Base-by-base conservation (phyloP, 2,329 filamentous ascomycete genomes). In the Penicillium sp. region DNA sequence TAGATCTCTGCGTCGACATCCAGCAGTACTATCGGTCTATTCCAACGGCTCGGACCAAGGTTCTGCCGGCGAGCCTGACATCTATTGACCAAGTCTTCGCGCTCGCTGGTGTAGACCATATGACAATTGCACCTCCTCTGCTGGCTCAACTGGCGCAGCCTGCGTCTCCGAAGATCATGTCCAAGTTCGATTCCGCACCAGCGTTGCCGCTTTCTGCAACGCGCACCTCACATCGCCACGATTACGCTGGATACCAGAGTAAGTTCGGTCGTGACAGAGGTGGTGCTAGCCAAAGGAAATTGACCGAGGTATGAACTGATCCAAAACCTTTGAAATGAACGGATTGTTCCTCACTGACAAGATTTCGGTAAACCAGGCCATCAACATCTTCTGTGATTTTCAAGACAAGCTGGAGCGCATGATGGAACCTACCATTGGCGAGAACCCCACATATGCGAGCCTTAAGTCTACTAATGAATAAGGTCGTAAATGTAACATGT, bases 311-410 rank as follows among this genome's bases (percentile, higher is more conserved):
- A 66, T 61, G 71, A 68, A 36, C 16, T 7, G n/a, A 31, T 18
- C 22, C 4, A 22, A 22, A 6, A 7, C 1, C 10, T n/a, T 6
- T 43, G 6, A 24, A 56, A 31, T 7, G 18, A 39, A 52, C n/a
- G 6, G 31, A 9, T 14, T 41, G 39, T 39, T 18, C 24, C 52
- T 57, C 14, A 60, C 36, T 6, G 3, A 16, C 22, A 44, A 27
- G 2, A 31, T 31, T 31, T 31, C 37, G 19, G 22, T 53, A 31
- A 27, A 31, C 3, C 31, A 71, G 68, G 84, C 84, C 9, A 81
- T 87, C 50, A 84, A 85, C 63, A 85, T 84, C 55, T 86, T 87
- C 69, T 80, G 76, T 50, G 81, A 84, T 54, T 82, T 83, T 70
- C 84, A 86, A 68, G 77, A 82, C 10, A 78, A 78, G 56, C 63